Evolutionary conservation across 495 filamentous ascomycete species (phyloP).

Genomic region (Annulohypoxylon bovei): DNA sequence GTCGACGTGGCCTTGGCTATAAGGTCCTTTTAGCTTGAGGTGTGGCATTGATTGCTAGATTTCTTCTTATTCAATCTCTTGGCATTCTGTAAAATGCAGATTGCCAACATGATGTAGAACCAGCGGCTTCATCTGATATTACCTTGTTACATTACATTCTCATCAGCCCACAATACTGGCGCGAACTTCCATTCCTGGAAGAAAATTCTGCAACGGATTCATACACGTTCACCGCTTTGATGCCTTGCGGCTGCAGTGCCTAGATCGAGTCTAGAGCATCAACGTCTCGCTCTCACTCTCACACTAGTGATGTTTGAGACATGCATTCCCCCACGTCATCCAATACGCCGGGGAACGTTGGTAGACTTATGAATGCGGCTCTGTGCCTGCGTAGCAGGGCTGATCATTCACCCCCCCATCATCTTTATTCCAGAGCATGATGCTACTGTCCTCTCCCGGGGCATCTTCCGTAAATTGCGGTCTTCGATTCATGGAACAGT

Average conservation of each 20-base stretch:
- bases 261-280: neutral
- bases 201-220: neutral
- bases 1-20: neutral
- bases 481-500: conserved; percentile 8
- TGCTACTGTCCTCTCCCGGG: neutral
- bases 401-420: neutral
- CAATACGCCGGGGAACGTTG: neutral
- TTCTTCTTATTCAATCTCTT: neutral
- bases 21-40: neutral
- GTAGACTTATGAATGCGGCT: conserved; percentile 1
- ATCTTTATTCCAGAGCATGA: neutral
- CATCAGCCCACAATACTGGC: neutral
- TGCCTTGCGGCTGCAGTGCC: neutral
- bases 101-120: neutral
- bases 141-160: neutral
- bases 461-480: neutral
- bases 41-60: neutral
- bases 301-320: neutral
- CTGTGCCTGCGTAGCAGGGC: neutral
- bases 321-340: neutral
- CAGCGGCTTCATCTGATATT: neutral
- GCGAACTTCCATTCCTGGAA: neutral
- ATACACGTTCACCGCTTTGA: conserved; percentile 22
- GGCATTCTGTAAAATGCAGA: neutral
- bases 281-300: neutral